Conservation (phyloP, 192 early-diverging fungal species). For the Backusella parvicylindrica region DNA sequence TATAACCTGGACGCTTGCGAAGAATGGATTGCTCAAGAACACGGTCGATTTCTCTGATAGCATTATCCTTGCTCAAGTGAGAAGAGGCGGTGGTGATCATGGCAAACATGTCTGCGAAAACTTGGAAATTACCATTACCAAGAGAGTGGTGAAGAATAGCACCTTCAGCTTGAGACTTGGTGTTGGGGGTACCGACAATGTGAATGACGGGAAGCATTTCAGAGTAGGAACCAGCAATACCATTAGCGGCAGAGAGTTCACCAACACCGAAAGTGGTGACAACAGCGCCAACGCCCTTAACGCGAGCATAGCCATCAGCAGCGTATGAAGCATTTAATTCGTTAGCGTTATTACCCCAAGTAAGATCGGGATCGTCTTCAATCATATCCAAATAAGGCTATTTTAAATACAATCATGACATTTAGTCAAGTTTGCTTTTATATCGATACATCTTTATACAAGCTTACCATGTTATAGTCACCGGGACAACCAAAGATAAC, state of each 20-base stretch:
- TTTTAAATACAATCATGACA: neutral
- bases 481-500: slow-evolving; percentile 45
- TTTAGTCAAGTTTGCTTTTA: neutral
- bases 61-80: slow-evolving; percentile 27
- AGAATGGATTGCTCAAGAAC: slow-evolving; percentile 17
- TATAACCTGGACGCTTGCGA: slow-evolving; percentile 25
- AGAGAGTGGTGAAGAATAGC: slow-evolving; percentile 48
- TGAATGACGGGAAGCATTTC: slow-evolving; percentile 51
- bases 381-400: slow-evolving; percentile 27
- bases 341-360: slow-evolving; percentile 41
- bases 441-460: neutral
- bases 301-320: slow-evolving; percentile 46
- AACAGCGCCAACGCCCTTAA: slow-evolving; percentile 36
- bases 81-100: slow-evolving; percentile 40
- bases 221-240: slow-evolving; percentile 44
- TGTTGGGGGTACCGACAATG: slow-evolving; percentile 48
- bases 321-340: slow-evolving; percentile 43
- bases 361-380: slow-evolving; percentile 35
- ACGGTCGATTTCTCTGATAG: slow-evolving; percentile 39
- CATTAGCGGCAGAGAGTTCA: slow-evolving; percentile 41
- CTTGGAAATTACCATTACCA: slow-evolving; percentile 49
- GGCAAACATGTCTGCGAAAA: slow-evolving; percentile 42
- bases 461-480: slow-evolving; percentile 43
- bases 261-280: slow-evolving; percentile 49
- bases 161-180: slow-evolving; percentile 41